Conservation (phyloP, 805 yeast species). For the Schizosaccharomyces osmophilus region DNA sequence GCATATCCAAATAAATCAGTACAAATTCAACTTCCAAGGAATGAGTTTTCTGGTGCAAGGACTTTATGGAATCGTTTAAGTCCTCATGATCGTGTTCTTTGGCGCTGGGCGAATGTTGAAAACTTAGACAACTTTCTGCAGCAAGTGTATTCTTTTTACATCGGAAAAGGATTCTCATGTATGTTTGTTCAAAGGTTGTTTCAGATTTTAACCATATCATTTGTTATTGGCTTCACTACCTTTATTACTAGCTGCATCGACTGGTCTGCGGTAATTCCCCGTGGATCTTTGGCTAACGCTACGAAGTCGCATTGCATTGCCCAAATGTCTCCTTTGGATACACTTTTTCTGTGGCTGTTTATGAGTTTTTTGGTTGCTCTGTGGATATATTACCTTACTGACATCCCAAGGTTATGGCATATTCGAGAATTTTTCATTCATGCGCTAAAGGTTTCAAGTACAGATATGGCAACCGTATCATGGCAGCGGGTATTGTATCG, state of each 20-base stretch:
- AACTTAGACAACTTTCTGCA: constrained; percentile 69
- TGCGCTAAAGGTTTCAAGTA: constrained; percentile 15
- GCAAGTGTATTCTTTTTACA: constrained; percentile 44
- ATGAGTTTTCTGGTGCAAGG: not conserved
- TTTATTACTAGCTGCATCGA: constrained; percentile 68
- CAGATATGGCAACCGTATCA: constrained; percentile 73
- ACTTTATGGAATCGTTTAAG: not conserved
- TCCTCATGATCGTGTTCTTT: constrained; percentile 55
- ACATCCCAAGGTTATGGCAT: constrained; percentile 43
- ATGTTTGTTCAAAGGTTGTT: constrained; percentile 41
- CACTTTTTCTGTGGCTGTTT: constrained; percentile 40
- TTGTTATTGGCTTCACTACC: constrained; percentile 56
- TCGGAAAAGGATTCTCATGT: constrained; percentile 64
- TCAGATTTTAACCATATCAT: constrained; percentile 50
- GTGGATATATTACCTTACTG: constrained; percentile 24
- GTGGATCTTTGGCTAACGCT: constrained; percentile 18
- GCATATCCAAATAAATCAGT: not conserved
- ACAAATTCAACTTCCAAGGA: not conserved
- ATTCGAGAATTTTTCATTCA: constrained; percentile 53
- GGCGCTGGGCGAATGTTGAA: constrained; percentile 92
- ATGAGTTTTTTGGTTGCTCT: constrained; percentile 19
- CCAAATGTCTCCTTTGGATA: constrained; percentile 22
- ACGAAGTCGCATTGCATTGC: constrained; percentile 23
- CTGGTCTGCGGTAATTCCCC: constrained; percentile 21
- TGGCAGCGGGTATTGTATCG: constrained; percentile 74